phyloP scores from a whole-genome alignment of 495 filamentous ascomycete genomes.

The Penicillium silybi region DNA sequence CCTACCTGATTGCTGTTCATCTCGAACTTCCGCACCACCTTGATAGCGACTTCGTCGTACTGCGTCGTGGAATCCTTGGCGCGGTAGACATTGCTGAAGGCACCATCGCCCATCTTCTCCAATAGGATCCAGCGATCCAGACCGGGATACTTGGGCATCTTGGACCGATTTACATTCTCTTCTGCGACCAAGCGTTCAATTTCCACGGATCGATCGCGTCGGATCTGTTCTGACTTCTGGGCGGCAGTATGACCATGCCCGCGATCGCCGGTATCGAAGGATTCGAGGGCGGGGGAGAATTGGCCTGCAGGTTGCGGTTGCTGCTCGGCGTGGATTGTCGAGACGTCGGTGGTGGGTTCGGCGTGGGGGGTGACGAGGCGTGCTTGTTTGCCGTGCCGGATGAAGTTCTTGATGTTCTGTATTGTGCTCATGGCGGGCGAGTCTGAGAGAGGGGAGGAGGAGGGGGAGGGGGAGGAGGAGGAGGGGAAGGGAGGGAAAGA shows the following conservation, averaged over 20 bases:
- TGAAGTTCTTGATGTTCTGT: conserved; percentile 94
- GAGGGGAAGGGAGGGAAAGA: neutral
- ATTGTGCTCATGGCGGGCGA: conserved; percentile 66
- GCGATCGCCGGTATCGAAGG: conserved; percentile 46
- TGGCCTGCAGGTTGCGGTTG: conserved; percentile 49
- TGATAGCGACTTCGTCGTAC: conserved; percentile 86
- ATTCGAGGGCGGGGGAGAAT: conserved; percentile 52
- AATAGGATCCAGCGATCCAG: conserved; percentile 84
- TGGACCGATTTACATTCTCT: conserved; percentile 77
- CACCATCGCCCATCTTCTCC: conserved; percentile 99
- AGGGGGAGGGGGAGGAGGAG: neutral
- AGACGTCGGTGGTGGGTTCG: conserved; percentile 66
- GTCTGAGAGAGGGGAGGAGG: neutral
- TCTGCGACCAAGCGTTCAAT: conserved; percentile 85
- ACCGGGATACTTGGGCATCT: conserved; percentile 87
- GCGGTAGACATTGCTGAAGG: conserved; percentile 97
- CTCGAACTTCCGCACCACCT: conserved; percentile 97
- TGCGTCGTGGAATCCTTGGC: conserved; percentile 69
- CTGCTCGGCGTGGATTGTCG: conserved; percentile 62
- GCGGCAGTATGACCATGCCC: conserved; percentile 58
- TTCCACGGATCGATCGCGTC: conserved; percentile 44
- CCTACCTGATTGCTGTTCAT: conserved; percentile 96
- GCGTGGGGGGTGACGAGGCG: conserved; percentile 61
- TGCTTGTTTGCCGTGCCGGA: conserved; percentile 97
- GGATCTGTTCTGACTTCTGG: conserved; percentile 52